Evolutionary conservation across 2,329 filamentous ascomycete genomes (phyloP), one percentile per base, ranked within the genome.

Genomic region (Arthroderma sp.): DNA sequence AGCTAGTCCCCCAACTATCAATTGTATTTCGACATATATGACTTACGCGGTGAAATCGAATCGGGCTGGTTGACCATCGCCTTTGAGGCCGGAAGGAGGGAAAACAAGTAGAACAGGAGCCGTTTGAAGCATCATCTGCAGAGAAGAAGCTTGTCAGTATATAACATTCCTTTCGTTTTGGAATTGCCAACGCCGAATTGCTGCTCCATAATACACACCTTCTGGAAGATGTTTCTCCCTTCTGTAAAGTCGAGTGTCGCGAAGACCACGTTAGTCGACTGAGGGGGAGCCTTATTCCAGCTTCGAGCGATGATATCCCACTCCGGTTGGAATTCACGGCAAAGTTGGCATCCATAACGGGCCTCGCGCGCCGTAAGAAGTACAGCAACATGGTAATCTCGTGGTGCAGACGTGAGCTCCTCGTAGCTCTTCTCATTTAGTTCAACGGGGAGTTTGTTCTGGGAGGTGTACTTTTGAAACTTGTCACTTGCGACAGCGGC

Each of bases 281-380:
- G 55, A 8, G 50, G 50, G 69, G 82, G 85, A 64, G 94, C 84
- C 62, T 83, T 86, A 50, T 73, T 73, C 91, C 91, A 98, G 66
- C 84, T 91, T 64, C 79, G 84, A 44, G 77, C 78, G 44, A 98
- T 68, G 44, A 96, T 65, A 45, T 93, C 84, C 83, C 87, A 98
- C 66, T 98, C 91, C 1, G 88, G 83, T 62, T 94, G 84, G 63
- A 98, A 94, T 43, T 94, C 85, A 43, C 79, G 76, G 64, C 91
- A 98, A 40, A 96, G 71, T 52, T 80, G 71, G 62, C 91, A 98
- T 48, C 83, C 85, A 60, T 85, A 95, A 47, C 85, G 78, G 30
- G 79, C 59, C 53, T 94, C 88, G 57, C 88, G 67, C 33, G 91
- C 91, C 1, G 91, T 98, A 52, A 98, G 70, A 9, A 98, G 75